Conservation (phyloP, 2,329 filamentous ascomycete species). For the Thelonectria discophora region DNA sequence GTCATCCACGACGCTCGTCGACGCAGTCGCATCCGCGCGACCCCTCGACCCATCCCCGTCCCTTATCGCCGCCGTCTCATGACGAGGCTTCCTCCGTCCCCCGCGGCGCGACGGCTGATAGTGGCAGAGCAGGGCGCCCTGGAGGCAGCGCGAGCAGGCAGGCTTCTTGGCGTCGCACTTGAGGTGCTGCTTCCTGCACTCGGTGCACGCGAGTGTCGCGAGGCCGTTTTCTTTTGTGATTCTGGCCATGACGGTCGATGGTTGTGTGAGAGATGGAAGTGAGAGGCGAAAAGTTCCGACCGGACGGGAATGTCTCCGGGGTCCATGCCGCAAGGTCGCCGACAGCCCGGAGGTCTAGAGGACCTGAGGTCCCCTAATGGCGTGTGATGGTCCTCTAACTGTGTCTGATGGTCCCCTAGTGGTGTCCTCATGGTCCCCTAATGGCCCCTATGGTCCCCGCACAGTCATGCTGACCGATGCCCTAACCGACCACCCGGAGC, state of each 20-base stretch:
- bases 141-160: conserved; percentile 32
- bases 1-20: not conserved
- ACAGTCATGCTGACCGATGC: not conserved
- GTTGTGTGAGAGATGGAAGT: not conserved
- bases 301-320: not conserved
- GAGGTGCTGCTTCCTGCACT: conserved; percentile 36
- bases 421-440: too few relatives aligned
- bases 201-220: conserved; percentile 31
- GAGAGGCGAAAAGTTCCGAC: not conserved
- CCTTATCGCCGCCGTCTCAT: not conserved
- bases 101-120: conserved; percentile 38
- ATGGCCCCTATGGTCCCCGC: not conserved
- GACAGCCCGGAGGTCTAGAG: not conserved
- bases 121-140: conserved; percentile 22
- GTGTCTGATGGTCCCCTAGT: too few relatives aligned
- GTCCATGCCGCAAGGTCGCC: not conserved
- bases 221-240: conserved; percentile 10
- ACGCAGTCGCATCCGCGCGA: not conserved
- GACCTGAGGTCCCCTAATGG: not conserved
- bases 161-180: conserved; percentile 38
- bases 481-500: not conserved
- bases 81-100: conserved; percentile 28
- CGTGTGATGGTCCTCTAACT: too few relatives aligned
- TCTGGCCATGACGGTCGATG: not conserved
- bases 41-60: not conserved